Evolutionary conservation across 305 asterid genomes (phyloP).

Genomic region (Plantago coronopus): DNA sequence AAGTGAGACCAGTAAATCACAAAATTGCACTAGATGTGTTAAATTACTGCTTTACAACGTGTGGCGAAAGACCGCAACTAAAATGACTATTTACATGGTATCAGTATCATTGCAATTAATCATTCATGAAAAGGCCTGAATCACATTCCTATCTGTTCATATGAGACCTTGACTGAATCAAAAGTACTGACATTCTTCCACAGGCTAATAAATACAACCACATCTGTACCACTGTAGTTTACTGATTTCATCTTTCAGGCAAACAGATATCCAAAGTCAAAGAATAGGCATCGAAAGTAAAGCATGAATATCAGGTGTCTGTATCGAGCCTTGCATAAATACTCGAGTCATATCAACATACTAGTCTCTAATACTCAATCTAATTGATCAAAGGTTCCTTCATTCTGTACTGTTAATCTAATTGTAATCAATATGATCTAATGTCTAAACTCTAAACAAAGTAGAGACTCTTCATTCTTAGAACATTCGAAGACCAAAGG

Average conservation of each 20-base stretch:
- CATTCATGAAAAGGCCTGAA: background rate
- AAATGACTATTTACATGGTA: background rate
- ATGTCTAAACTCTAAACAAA: background rate
- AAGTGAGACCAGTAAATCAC: no score
- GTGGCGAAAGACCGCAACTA: background rate
- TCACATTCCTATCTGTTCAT: background rate
- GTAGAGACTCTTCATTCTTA: background rate
- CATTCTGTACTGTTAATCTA: background rate
- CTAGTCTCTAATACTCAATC: background rate
- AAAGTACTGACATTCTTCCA: background rate
- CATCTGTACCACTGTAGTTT: no score
- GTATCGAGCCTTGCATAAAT: no score
- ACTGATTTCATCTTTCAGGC: no score
- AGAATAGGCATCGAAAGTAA: no score
- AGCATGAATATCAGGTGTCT: no score
- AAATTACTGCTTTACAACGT: no score
- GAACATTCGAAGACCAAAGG: background rate
- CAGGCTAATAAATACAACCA: no score
- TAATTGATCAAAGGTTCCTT: background rate
- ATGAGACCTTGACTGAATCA: background rate
- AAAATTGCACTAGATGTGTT: no score
- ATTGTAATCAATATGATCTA: background rate
- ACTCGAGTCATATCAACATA: background rate
- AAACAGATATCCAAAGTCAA: no score
- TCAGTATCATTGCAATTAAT: background rate